These are phyloP conservation scores for Pseudofabraea citricarpa DNA, from an alignment of 2,329 filamentous ascomycete species.

Conservation along the genomic window DNA sequence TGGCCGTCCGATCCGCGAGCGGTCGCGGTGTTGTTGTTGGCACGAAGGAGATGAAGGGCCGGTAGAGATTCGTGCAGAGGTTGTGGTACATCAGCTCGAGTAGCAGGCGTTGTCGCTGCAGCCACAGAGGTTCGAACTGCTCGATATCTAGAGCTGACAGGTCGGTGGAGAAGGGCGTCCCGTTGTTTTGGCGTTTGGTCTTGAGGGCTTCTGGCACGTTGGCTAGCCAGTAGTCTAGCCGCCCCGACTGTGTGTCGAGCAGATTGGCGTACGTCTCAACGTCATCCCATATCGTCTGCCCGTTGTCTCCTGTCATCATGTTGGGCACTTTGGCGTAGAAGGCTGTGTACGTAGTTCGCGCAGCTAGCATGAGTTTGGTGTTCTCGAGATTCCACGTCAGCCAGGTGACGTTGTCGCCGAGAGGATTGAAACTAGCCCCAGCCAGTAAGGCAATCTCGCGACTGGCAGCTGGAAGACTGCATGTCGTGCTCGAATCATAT, in stretches of 20 bases:
- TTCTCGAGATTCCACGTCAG: constrained; percentile 26
- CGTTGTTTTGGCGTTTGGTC: constrained; percentile 26
- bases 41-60: constrained; percentile 35
- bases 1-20: constrained; percentile 23
- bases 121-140: constrained; percentile 34
- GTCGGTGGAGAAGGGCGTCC: constrained; percentile 33
- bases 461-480: constrained; percentile 28
- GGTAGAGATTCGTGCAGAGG: constrained; percentile 32
- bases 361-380: constrained; percentile 26
- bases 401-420: constrained; percentile 27
- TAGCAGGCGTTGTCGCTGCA: constrained; percentile 37
- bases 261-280: constrained; percentile 25
- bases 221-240: constrained; percentile 28
- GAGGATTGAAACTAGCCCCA: constrained; percentile 23
- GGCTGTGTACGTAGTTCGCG: constrained; percentile 23
- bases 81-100: constrained; percentile 40
- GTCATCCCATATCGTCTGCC: constrained; percentile 25
- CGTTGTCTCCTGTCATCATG: constrained; percentile 11
- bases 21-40: constrained; percentile 9
- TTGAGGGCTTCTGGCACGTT: constrained; percentile 34
- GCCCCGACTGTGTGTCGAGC: constrained; percentile 18
- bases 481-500: constrained; percentile 22
- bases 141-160: constrained; percentile 27
- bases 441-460: constrained; percentile 20
- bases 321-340: constrained; percentile 26